Conservation (phyloP, 2,329 filamentous ascomycete species). For the Alternaria rosae region DNA sequence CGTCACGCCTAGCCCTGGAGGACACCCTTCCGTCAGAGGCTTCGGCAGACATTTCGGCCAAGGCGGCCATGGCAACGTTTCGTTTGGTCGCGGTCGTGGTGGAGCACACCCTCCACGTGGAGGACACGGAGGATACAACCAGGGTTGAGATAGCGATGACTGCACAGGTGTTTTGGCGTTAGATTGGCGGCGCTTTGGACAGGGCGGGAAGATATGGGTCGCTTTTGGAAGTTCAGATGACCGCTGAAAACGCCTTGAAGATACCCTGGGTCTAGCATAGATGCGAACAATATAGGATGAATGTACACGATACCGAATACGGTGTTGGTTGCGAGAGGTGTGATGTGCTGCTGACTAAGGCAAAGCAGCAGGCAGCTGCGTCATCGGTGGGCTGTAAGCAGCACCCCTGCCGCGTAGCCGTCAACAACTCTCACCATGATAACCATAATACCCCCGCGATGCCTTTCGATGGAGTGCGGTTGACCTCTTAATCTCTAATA, state of each 20-base stretch:
- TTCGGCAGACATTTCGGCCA: neutral
- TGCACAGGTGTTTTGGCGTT: neutral
- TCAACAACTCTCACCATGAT: constrained; percentile 9
- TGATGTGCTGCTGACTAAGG: constrained; percentile 12
- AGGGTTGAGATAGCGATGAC: neutral
- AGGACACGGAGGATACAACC: neutral
- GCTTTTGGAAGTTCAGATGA: neutral
- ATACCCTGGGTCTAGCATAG: neutral
- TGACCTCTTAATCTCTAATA: neutral
- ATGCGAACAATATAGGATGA: neutral
- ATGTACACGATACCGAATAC: neutral
- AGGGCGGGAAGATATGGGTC: neutral
- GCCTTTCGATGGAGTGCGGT: neutral
- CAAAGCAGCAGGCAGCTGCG: neutral
- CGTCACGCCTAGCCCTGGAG: neutral
- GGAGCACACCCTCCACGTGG: neutral
- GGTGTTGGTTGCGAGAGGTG: constrained; percentile 2
- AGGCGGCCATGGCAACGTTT: neutral
- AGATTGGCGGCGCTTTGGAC: neutral
- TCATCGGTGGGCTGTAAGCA: constrained; percentile 8
- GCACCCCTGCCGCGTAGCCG: neutral
- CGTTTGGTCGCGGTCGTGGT: neutral
- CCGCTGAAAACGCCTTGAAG: neutral
- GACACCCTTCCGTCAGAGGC: neutral
- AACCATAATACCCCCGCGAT: neutral